A percentile compares a stretch with the other conserved stretches of the same genome.
phyloP scores from a whole-genome alignment of 331 rosid species.

The Ulmus americana region DNA sequence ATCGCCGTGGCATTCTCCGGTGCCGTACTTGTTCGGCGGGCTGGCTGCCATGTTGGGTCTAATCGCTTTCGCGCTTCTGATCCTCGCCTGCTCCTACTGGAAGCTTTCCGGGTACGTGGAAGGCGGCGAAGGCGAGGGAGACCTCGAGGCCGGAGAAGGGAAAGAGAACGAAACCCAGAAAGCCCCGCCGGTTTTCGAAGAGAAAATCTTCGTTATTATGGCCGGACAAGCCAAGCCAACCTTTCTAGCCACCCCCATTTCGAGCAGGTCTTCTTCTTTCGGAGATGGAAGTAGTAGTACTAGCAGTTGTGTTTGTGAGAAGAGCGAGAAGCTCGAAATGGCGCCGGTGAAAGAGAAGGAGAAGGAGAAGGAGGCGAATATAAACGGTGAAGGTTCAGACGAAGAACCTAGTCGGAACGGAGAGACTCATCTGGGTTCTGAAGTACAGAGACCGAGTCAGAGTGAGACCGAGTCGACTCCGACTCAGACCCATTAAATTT shows the following conservation, averaged over 20 bases:
- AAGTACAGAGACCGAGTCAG: constrained; percentile 4
- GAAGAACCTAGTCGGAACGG: constrained; percentile 18
- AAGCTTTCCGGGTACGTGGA: constrained; percentile 77
- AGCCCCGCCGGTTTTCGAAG: constrained; percentile 44
- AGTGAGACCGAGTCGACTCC: constrained; percentile 7
- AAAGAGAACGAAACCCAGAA: constrained; percentile 53
- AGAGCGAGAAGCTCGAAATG: constrained; percentile 25
- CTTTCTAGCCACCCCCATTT: constrained; percentile 69
- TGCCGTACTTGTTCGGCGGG: constrained; percentile 84
- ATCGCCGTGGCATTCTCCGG: constrained; percentile 96
- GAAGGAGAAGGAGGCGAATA: constrained; percentile 14
- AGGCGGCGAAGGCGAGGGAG: constrained; percentile 32
- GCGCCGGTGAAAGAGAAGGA: not conserved
- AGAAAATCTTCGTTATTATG: constrained; percentile 81
- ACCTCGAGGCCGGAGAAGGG: constrained; percentile 62
- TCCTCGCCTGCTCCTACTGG: constrained; percentile 96
- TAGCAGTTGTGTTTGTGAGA: constrained; percentile 41
- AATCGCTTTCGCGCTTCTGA: constrained; percentile 91
- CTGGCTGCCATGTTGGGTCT: constrained; percentile 92
- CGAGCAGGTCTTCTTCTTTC: constrained; percentile 61
- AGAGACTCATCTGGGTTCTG: constrained; percentile 14
- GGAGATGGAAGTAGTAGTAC: constrained; percentile 27
- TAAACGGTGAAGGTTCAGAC: not conserved
- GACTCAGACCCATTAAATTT: constrained; percentile 27
- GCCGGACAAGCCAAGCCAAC: constrained; percentile 84